Percentiles rank a stretch among this genome's conserved stretches.
phyloP scores from a whole-genome alignment of 305 asterid species.

The Fraxinus floribunda region DNA sequence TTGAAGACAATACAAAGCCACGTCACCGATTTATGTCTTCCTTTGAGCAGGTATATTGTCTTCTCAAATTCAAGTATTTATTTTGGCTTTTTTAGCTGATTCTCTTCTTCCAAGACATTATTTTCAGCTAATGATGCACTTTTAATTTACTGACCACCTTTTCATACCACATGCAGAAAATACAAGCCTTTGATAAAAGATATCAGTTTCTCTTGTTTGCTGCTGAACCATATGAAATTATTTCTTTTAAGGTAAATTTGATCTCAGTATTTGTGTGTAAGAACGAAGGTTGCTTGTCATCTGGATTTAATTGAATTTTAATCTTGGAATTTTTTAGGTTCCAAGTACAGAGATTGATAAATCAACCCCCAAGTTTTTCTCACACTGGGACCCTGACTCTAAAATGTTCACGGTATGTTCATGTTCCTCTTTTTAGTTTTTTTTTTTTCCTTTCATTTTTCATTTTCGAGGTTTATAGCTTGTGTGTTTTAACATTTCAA shows the following conservation, averaged over 20 bases:
- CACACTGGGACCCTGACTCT: constrained; percentile 98
- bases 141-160: neutral
- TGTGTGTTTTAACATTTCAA: neutral
- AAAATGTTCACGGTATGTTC: constrained; percentile 87
- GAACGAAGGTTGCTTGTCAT: neutral
- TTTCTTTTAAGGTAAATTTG: constrained; percentile 71
- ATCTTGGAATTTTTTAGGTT: constrained; percentile 46
- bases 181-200: constrained; percentile 76
- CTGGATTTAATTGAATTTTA: neutral
- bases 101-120: neutral
- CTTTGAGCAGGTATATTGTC: constrained; percentile 72
- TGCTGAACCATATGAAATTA: constrained; percentile 91
- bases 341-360: constrained; percentile 95
- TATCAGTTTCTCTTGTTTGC: constrained; percentile 91
- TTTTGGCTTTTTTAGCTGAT: constrained; percentile 2
- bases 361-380: constrained; percentile 95
- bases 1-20: constrained; percentile 92
- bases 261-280: neutral
- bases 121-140: constrained; percentile 1
- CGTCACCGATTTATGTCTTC: constrained; percentile 99
- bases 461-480: neutral
- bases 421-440: neutral
- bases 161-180: constrained; percentile 49
- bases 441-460: neutral
- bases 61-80: neutral